Evolutionary conservation across 768 basidiomycete species (phyloP), one percentile per base, ranked within the genome.

Genomic region (Leccinum boreale): DNA sequence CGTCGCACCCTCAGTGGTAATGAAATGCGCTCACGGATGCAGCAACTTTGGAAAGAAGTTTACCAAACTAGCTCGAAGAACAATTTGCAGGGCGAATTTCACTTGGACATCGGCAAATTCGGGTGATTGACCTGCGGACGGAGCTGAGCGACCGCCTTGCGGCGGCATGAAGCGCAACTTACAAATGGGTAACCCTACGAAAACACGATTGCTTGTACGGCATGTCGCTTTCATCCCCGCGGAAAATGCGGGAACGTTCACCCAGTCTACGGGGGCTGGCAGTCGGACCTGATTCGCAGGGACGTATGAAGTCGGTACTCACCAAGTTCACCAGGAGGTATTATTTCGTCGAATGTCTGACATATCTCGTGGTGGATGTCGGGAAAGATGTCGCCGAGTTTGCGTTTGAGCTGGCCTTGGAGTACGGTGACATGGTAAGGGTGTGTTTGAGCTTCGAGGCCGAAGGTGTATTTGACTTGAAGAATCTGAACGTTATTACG

Each of bases 141-240:
- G 53, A 59, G 28, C 50, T 64, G 35, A 63, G 44, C 49, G 31
- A 45, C 19, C 47, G 49, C 53, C 49, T 47, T 44, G 57, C 24
- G 53, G 39, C 31, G 39, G 52, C 23, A 55, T 15, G 29, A 45
- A 47, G 52, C 17, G 47, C 47, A 35, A 66, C 72, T 53, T 54
- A 78, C 78, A 76, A 49, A 76, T 55, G 12, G 74, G 70, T 5
- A 67, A 50, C 2, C 78, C 78, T 26, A 79, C 74, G 50, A 78
- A 78, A 39, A 77, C 57, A 24, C 78, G 77, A 55, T 77, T 79
- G 50, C 73, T 77, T 56, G 64, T 67, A 60, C 76, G 73, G 62
- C 70, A 72, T 53, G 70, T 70, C 54, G 73, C 70, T 35, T 65
- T 62, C 58, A 73, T 67, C 46, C 69, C 63, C 55, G 67, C 65